Evolutionary conservation across 2,329 filamentous ascomycete genomes (phyloP), one percentile per base, ranked within the genome.

Genomic region (Eutypa lata): DNA sequence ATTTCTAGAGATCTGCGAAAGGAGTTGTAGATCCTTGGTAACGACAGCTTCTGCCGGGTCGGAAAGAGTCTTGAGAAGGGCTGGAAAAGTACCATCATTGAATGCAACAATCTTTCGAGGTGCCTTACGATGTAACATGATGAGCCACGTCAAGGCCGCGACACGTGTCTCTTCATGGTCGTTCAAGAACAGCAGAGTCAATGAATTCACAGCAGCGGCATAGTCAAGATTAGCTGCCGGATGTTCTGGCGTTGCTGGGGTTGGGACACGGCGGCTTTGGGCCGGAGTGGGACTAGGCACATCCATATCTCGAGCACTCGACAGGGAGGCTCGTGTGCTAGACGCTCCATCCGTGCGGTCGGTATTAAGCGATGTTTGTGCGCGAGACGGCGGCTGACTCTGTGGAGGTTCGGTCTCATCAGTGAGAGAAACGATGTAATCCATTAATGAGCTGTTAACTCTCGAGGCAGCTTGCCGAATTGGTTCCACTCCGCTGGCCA

Each of bases 101-200:
- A 97, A 96, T 8, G 93, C 92, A 38, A 97, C 80, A 14, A 96
- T 90, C 68, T 96, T 97, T 50, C 88, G 83, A 1, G 94, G 94
- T 3, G 94, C 93, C 75, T 97, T 97, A 58, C 90, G 85, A 69
- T 99, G 94, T 40, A 99, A 79, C 93, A 97, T 97, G 53, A 97
- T 94, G 52, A 99, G 80, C 94, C 94, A 99, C 6, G 90, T 93
- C 55, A 99, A 77, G 16, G 94, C 92, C 37, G 92, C 93, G 26
- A 97, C 92, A 55, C 94, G 85, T 2, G 94, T 99, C 26, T 90
- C 91, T 74, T 99, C 95, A 66, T 97, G 91, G 63, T 99, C 93
- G 65, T 99, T 97, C 49, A 99, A 76, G 65, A 99, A 97, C 50
- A 97, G 84, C 7, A 97, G 74, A 0, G 93, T 99, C 40, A 99